A percentile compares a stretch with the other conserved stretches of the same genome.
These are phyloP conservation scores for Botryotinia convoluta DNA, from an alignment of 2,329 filamentous ascomycete species.

Conservation along the genomic window DNA sequence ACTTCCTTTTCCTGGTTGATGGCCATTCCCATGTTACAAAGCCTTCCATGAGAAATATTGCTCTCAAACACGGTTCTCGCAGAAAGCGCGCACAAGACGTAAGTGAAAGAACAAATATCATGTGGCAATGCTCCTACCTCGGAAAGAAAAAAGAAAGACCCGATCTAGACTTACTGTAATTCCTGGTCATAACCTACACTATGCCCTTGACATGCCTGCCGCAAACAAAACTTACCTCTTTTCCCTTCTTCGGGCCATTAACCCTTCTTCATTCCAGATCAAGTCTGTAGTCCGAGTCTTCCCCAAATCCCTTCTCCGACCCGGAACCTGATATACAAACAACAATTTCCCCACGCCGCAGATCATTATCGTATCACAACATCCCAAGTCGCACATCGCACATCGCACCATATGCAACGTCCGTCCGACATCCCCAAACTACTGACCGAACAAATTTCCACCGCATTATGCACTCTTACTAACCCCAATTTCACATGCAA, in stretches of 20 bases:
- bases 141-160: neutral
- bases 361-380: slow-evolving; percentile 3
- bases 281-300: neutral
- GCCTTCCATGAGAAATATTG: neutral
- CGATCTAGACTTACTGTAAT: neutral
- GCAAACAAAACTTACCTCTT: neutral
- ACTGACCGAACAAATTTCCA: neutral
- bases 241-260: neutral
- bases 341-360: neutral
- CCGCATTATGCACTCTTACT: neutral
- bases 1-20: neutral
- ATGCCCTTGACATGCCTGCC: neutral
- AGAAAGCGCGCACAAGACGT: neutral
- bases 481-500: neutral
- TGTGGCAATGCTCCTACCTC: neutral
- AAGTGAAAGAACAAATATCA: neutral
- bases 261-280: neutral
- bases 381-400: neutral
- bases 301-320: neutral
- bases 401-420: neutral
- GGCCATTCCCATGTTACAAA: neutral
- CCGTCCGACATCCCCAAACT: neutral
- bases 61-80: neutral
- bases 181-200: neutral
- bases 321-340: neutral